Evolutionary conservation across 495 filamentous ascomycete genomes (phyloP).

Genomic region (Ascobolus immersus): DNA sequence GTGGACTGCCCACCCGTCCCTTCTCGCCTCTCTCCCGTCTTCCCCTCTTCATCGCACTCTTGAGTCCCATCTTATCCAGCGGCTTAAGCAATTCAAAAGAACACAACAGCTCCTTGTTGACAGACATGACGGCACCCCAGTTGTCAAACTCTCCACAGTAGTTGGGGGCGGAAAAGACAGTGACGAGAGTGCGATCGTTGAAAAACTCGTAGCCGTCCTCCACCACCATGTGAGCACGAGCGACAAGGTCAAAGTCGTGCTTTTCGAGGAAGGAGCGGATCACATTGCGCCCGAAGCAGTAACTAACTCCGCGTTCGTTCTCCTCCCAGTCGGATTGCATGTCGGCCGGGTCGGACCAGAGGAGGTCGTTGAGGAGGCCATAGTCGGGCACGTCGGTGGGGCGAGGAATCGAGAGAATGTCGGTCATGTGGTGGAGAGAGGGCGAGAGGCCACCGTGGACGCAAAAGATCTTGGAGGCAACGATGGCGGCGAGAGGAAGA

Average conservation of each 20-base stretch:
- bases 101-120: slow-evolving; percentile 75
- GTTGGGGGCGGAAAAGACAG: slow-evolving; percentile 96
- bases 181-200: slow-evolving; percentile 81
- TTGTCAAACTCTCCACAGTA: slow-evolving; percentile 99
- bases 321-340: slow-evolving; percentile 97
- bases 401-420: slow-evolving; percentile 83
- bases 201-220: slow-evolving; percentile 99
- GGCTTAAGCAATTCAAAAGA: slow-evolving; percentile 95
- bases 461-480: slow-evolving; percentile 96
- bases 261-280: slow-evolving; percentile 87
- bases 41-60: slow-evolving; percentile 98
- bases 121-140: slow-evolving; percentile 97
- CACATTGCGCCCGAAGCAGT: slow-evolving; percentile 95
- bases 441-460: slow-evolving; percentile 92
- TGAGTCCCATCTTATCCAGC: slow-evolving; percentile 83
- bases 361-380: slow-evolving; percentile 78
- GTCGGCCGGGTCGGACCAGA: slow-evolving; percentile 96
- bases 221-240: slow-evolving; percentile 96
- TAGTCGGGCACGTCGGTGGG: slow-evolving; percentile 97
- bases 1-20: too few species aligned
- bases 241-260: slow-evolving; percentile 94
- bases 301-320: slow-evolving; percentile 91
- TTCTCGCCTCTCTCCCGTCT: slow-evolving; percentile 66
- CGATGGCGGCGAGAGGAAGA: slow-evolving; percentile 83
- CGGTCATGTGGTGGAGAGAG: slow-evolving; percentile 84